phyloP scores from a whole-genome alignment of 2,329 filamentous ascomycete genomes.

The Pestalotiopsis sp. region DNA sequence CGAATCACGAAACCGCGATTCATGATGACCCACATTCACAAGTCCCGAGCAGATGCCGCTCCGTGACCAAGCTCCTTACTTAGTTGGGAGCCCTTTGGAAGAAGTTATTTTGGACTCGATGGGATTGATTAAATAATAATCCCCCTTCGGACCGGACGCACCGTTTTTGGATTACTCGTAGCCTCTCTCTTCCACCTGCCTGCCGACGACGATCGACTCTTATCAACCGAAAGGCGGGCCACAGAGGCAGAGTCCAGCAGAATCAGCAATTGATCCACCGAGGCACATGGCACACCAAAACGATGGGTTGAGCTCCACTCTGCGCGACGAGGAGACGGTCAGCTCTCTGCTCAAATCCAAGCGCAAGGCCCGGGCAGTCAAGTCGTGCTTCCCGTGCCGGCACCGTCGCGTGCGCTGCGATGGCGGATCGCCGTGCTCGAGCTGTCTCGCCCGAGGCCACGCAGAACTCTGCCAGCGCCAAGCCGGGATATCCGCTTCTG shows the following conservation, averaged over 20 bases:
- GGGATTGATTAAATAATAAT: not conserved
- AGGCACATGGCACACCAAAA: conserved; percentile 4
- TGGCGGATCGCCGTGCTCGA: conserved; percentile 7
- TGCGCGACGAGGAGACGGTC: conserved; percentile 1
- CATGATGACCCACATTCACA: not conserved
- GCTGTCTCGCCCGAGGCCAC: conserved; percentile 2
- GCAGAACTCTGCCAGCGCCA: conserved; percentile 8
- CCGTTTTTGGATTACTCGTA: too few species aligned
- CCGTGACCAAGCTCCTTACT: not conserved
- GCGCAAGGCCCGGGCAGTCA: conserved; percentile 6
- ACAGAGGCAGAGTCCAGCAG: too few species aligned
- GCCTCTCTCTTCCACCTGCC: too few species aligned
- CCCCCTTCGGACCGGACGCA: not conserved
- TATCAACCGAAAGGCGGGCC: too few species aligned
- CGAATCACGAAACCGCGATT: not conserved
- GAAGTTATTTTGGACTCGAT: not conserved
- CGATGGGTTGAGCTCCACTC: not conserved
- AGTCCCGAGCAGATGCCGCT: not conserved
- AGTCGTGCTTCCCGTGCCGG: conserved; percentile 5
- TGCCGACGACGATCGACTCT: too few species aligned
- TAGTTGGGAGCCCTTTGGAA: not conserved
- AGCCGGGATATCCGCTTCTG: not conserved
- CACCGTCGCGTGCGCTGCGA: conserved; percentile 8
- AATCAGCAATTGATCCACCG: not conserved
- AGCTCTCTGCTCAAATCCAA: conserved; percentile 7